Base-by-base conservation (phyloP, 768 basidiomycete species). In the Serendipita vermifera region DNA sequence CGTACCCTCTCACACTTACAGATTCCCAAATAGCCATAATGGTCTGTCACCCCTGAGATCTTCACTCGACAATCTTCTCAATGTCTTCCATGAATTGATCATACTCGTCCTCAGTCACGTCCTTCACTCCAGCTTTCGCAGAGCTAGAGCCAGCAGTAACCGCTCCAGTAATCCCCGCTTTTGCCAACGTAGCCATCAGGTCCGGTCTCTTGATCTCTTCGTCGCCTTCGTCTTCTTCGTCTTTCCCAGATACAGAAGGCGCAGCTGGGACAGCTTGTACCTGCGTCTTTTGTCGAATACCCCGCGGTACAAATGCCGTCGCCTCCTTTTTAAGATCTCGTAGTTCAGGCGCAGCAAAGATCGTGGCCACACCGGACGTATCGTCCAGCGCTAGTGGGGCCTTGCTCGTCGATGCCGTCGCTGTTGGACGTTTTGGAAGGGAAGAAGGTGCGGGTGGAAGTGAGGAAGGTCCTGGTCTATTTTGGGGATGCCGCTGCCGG, bases 261-360 rank as follows among this genome's bases (percentile, higher is more conserved):
- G n/a, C 24, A 43, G 41, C 46, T 20, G 46, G 9, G 5, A n/a
- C 7, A 5, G 5, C 31, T 7, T 9, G 9, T 29, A 5, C n/a
- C 27, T 20, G 9, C n/a, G 46, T 26, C 29, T 51, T 51, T 17
- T 20, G 20, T 22, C 46, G 46, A 51, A 51, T 51, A 9, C 46
- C 46, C 5, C 46, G 46, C 3, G 96, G 96, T 3, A 97, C 80
- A 63, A 99, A 98, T 0, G 87, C 81, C 0, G 90, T 94, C 6
- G 87, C 85, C 67, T 99, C 96, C 68, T 90, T 92, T 72, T 92
- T 90, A 59, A 98, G 74, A 69, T 99, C 90, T 13, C 94, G 85
- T 53, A 99, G 69, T 65, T 90, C 77, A 3, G 96, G 90, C 40
- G 74, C 89, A 2, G 92, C 91, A 20, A 79, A 83, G 54, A 97